phyloP scores from a whole-genome alignment of 1,284 basidiomycete genomes.

The Cerioporus squamosus region DNA sequence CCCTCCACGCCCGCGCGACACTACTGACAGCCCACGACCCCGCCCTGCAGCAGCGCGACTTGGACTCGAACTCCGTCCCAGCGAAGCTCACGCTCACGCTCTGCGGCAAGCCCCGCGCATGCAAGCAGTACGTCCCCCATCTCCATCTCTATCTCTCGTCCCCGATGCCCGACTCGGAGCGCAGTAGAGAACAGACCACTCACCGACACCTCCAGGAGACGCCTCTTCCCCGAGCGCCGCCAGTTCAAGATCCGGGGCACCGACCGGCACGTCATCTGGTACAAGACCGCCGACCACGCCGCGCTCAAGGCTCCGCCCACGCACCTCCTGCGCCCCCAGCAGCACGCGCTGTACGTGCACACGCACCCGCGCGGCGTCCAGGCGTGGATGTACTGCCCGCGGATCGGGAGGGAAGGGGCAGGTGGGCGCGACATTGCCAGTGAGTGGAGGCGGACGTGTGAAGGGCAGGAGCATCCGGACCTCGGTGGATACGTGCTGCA shows the following conservation, averaged over 20 bases:
- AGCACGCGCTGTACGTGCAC: constrained; percentile 6
- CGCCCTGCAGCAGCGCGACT: too few relatives aligned
- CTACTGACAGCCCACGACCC: too few relatives aligned
- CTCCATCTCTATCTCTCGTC: too few relatives aligned
- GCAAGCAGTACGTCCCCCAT: too few relatives aligned
- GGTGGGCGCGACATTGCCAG: too few relatives aligned
- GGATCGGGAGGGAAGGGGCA: background rate
- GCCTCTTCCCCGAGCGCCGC: background rate
- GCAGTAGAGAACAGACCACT: background rate
- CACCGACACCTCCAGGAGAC: background rate
- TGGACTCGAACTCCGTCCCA: too few relatives aligned
- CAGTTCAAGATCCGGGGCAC: constrained; percentile 13
- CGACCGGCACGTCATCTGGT: background rate
- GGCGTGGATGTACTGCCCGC: constrained; percentile 7
- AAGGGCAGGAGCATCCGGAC: constrained; percentile 3
- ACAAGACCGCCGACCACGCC: background rate
- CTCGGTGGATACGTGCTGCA: constrained; percentile 7
- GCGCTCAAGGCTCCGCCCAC: background rate
- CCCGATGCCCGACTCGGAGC: too few relatives aligned
- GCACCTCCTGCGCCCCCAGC: background rate
- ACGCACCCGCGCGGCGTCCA: background rate
- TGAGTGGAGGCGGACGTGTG: background rate
- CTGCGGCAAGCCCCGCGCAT: too few relatives aligned
- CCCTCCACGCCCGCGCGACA: too few relatives aligned
- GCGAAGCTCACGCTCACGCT: too few relatives aligned